Evolutionary conservation across 805 yeast species (phyloP).

Genomic region (Kurtzmaniella fragi): DNA sequence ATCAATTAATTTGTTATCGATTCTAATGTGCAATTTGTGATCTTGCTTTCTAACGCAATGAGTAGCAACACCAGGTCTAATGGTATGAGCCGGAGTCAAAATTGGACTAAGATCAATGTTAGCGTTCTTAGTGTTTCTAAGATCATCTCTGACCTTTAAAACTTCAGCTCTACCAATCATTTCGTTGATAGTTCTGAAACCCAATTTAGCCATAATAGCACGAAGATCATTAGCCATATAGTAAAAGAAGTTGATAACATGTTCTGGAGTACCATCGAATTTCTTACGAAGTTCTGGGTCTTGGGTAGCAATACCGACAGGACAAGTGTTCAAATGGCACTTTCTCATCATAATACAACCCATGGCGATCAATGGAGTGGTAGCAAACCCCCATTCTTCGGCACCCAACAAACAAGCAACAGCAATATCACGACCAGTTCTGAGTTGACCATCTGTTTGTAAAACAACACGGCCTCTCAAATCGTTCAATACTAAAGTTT

Average conservation of each 20-base stretch:
- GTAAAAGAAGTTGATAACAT: slow-evolving; percentile 95
- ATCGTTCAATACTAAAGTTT: slow-evolving; percentile 91
- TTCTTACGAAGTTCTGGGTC: slow-evolving; percentile 91
- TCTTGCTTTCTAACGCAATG: slow-evolving; percentile 90
- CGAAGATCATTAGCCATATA: slow-evolving; percentile 91
- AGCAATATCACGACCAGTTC: slow-evolving; percentile 96
- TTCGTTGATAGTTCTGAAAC: slow-evolving; percentile 93
- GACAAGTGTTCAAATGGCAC: slow-evolving; percentile 91
- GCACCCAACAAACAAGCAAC: slow-evolving; percentile 96
- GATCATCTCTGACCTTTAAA: slow-evolving; percentile 76
- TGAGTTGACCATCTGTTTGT: slow-evolving; percentile 97
- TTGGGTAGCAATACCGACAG: slow-evolving; percentile 98
- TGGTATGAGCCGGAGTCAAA: slow-evolving; percentile 92
- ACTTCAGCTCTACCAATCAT: slow-evolving; percentile 98
- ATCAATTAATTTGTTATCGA: slow-evolving; percentile 93
- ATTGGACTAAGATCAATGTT: slow-evolving; percentile 89
- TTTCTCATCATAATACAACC: slow-evolving; percentile 97
- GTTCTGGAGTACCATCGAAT: slow-evolving; percentile 96
- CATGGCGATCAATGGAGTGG: slow-evolving; percentile 94
- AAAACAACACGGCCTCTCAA: slow-evolving; percentile 92
- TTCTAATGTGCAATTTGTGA: slow-evolving; percentile 85
- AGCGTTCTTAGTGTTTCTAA: slow-evolving; percentile 83
- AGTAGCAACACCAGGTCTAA: slow-evolving; percentile 96
- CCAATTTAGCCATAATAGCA: slow-evolving; percentile 88
- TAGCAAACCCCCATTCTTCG: slow-evolving; percentile 97